Percentiles rank a stretch among this genome's conserved stretches.
These are phyloP conservation scores for Solanum neorickii DNA, from an alignment of 257 asterid genomes.

Conservation along the genomic window DNA sequence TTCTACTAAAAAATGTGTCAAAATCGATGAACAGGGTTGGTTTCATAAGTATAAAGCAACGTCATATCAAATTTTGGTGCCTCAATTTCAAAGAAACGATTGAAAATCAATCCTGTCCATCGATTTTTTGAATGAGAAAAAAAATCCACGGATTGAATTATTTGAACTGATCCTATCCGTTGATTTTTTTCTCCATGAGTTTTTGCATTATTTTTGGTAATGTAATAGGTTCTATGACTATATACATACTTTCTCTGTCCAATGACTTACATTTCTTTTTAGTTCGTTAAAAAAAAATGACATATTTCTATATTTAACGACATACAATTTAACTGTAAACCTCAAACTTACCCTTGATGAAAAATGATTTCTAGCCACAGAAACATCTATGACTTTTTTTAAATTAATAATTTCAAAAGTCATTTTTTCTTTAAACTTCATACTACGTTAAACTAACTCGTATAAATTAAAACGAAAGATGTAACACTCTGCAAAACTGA, in stretches of 20 bases:
- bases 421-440: accelerated
- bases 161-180: neutral
- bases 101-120: too few species aligned
- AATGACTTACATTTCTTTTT: too few species aligned
- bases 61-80: neutral
- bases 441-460: accelerated
- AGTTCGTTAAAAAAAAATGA: too few species aligned
- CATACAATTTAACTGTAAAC: neutral
- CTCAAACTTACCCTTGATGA: too few species aligned
- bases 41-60: neutral
- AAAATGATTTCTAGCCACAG: neutral
- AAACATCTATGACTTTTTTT: too few species aligned
- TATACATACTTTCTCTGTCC: too few species aligned
- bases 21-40: too few species aligned
- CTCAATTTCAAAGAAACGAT: too few species aligned
- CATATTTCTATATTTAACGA: too few species aligned
- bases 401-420: too few species aligned
- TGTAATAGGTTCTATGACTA: neutral
- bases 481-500: neutral
- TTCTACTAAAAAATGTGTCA: neutral
- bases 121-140: too few species aligned
- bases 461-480: neutral
- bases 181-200: neutral
- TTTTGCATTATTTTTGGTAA: neutral
- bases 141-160: neutral